phyloP scores from a whole-genome alignment of 495 filamentous ascomycete species.

The Amorphotheca resinae region DNA sequence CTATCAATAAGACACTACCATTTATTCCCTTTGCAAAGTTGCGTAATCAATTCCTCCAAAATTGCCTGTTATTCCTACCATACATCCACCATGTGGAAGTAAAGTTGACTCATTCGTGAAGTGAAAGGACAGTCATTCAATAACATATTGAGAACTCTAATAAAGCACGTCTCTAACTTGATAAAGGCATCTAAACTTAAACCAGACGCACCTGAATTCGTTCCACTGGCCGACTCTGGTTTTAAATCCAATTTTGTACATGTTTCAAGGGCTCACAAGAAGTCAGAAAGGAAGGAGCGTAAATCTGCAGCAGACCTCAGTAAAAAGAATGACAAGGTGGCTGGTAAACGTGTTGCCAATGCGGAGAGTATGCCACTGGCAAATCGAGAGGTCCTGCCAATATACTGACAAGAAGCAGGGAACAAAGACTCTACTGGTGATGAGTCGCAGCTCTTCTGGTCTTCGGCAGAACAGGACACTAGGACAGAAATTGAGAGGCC shows the following conservation, averaged over 20 bases:
- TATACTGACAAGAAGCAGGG: slow-evolving; percentile 1
- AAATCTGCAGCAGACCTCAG: not conserved
- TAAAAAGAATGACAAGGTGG: slow-evolving; percentile 9
- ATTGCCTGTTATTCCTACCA: not conserved
- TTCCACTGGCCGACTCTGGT: slow-evolving; percentile 20
- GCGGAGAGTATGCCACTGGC: not conserved
- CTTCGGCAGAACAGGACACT: not conserved
- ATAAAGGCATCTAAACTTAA: slow-evolving; percentile 37
- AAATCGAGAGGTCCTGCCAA: not conserved
- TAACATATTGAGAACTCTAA: slow-evolving; percentile 26
- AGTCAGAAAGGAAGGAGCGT: not conserved
- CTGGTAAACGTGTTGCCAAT: not conserved
- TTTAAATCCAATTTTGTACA: slow-evolving; percentile 2
- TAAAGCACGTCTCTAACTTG: slow-evolving; percentile 26
- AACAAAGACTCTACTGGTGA: not conserved
- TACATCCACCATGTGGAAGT: not conserved
- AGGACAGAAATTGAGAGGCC: slow-evolving; percentile 4
- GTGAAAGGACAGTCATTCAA: not conserved
- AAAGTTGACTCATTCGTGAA: not conserved
- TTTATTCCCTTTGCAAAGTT: not conserved
- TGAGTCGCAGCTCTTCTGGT: not conserved
- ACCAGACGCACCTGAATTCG: slow-evolving; percentile 42
- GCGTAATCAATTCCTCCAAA: not conserved
- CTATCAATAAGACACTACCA: not conserved
- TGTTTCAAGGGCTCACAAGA: slow-evolving; percentile 7